Evolutionary conservation across 371 early-diverging fungal genomes (phyloP).

Genomic region (Haplosporangium sp.): DNA sequence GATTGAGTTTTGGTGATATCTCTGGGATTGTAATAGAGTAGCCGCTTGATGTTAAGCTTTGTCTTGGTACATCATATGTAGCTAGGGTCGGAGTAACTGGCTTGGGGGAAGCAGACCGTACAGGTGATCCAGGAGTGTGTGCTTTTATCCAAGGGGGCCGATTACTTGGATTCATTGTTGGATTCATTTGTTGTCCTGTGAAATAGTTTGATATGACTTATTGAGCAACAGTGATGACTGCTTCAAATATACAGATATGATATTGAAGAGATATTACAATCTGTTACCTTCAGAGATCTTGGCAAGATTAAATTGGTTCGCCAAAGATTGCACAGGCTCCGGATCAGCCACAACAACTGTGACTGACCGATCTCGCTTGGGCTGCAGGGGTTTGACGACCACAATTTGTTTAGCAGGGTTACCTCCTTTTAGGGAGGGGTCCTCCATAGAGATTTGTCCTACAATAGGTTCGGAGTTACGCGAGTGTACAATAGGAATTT

Average conservation of each 20-base stretch:
- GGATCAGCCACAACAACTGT: background rate
- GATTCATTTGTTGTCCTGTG: background rate
- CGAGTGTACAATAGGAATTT: background rate
- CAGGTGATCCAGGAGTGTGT: background rate
- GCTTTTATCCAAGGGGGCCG: background rate
- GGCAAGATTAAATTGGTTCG: background rate
- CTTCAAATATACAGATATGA: background rate
- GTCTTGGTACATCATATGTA: constrained; percentile 6
- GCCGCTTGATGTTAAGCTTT: background rate
- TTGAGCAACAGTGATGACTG: background rate
- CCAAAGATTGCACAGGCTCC: background rate
- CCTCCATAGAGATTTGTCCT: background rate
- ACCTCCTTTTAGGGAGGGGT: background rate
- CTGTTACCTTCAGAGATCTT: constrained; percentile 8
- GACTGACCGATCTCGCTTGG: constrained; percentile 10
- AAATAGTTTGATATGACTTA: background rate
- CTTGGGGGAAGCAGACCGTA: constrained; percentile 20
- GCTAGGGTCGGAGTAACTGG: background rate
- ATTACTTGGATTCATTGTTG: background rate
- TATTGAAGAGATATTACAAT: background rate
- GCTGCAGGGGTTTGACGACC: constrained; percentile 18
- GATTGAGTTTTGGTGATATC: constrained; percentile 2
- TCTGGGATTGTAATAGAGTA: no score
- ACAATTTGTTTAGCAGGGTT: background rate
- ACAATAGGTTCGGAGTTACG: constrained; percentile 31